Base-by-base conservation (phyloP, 306 rosid species). In the Prinsepia uniflora region DNA sequence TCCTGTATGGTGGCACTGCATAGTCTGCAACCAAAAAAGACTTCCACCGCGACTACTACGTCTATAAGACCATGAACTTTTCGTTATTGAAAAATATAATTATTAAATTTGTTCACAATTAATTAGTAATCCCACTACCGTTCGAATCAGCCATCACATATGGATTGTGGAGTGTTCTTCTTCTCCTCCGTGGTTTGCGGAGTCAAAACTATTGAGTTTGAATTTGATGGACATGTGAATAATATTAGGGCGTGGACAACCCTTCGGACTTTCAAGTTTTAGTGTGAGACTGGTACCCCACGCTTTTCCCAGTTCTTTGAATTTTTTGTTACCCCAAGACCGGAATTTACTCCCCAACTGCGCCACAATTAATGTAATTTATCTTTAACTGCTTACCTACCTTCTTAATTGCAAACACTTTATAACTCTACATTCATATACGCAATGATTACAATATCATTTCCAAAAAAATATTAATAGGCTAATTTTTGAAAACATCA, bases 161-260 rank as follows among this genome's bases (percentile, higher is more conserved):
- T 68, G 52, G 75, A 39, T 68, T 18, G 2, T 30, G 36, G 36
- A 30, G 36, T 2, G 36, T 30, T 30, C 36, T 30, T 30, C 46
- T 43, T 78, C 47, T 76, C 67, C 69, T 15, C 72, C 88, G 79
- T 48, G 2, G 47, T 53, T 39, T 19, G 71, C 81, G 86, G 86
- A 74, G 62, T 61, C 74, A 74, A 62, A 69, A 2, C 24, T 10
- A 1, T 30, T 30, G 2, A 30, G 36, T 3, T 3, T 30, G 36
- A 30, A 30, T 30, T 30, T 30, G 3, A 30, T 30, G 36, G 36
- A 30, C 36, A 30, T 30, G 36, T 30, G 36, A 1, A 30, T 30
- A 30, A 30, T 30, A 10, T 7, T n/a, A 13, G 17, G 71, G 73
- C 82, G 73, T 9, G 44, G 48, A 65, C 47, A 18, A 6, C 64